phyloP scores from a whole-genome alignment of 1,284 basidiomycete genomes.

The Bjerkandera adusta region DNA sequence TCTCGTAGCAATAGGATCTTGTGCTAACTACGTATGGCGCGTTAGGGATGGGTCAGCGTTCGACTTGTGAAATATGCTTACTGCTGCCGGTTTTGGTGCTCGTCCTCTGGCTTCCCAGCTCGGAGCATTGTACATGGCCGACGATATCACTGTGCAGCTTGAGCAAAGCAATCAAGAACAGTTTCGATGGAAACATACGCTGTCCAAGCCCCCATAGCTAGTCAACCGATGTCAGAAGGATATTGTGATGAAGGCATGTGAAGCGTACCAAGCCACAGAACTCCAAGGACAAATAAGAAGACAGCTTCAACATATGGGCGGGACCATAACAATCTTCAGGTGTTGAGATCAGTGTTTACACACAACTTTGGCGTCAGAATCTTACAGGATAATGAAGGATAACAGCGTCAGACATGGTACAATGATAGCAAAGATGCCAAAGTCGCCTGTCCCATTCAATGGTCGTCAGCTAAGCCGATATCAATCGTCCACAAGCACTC shows the following conservation, averaged over 20 bases:
- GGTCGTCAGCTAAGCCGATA: not conserved
- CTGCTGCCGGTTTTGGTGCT: constrained; percentile 55
- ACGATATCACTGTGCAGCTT: constrained; percentile 59
- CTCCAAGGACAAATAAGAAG: constrained; percentile 51
- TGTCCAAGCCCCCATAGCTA: constrained; percentile 74
- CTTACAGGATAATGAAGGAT: constrained; percentile 35
- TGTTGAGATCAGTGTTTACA: not conserved
- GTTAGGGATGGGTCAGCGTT: not conserved
- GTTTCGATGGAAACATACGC: constrained; percentile 55
- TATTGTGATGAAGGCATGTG: not conserved
- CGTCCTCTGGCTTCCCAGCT: constrained; percentile 41
- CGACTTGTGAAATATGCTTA: constrained; percentile 31
- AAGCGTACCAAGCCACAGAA: constrained; percentile 64
- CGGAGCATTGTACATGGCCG: constrained; percentile 62
- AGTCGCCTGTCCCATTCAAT: constrained; percentile 47
- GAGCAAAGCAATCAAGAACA: constrained; percentile 6
- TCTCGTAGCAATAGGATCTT: constrained; percentile 66
- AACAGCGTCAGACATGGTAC: constrained; percentile 64
- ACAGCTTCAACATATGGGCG: constrained; percentile 61
- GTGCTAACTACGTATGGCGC: constrained; percentile 44
- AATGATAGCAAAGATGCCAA: constrained; percentile 64
- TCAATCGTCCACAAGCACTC: constrained; percentile 31
- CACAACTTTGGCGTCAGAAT: too few relatives aligned
- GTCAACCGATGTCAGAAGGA: not conserved
- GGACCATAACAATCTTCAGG: constrained; percentile 60